Evolutionary conservation across 768 basidiomycete species (phyloP), one percentile per base, ranked within the genome.

Genomic region (Pseudohyphozyma bogoriensis): DNA sequence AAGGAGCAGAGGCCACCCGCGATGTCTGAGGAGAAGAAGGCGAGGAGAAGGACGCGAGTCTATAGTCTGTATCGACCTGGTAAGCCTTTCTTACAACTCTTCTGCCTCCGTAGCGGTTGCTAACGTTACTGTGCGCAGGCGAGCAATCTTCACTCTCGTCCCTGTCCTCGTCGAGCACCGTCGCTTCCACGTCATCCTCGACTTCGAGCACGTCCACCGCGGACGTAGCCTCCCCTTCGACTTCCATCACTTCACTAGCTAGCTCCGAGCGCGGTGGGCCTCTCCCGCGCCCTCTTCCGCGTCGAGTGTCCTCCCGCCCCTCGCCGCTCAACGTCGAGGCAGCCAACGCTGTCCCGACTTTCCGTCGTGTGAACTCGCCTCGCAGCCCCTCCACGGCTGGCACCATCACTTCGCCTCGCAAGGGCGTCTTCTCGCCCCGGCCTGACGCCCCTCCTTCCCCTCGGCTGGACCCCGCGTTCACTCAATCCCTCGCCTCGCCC

Each of bases 271-370:
- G 44, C 47, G 56, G 58, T 45, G 24, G 35, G 1, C n/a, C 51
- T 0, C 53, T 52, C 1, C 57, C 64, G 11, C 56, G 60, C 0
- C 64, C 55, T 0, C 28, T 31, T 8, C 64, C 64, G 26, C 59
- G 60, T 4, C 60, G 65, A 1, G 47, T 58, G 13, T 66, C 65
- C 0, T 66, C 65, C 2, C 57, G 60, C 29, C 65, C 65, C 1
- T 28, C 45, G 0, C 65, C 60, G 16, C 50, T 66, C 51, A 51
- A 66, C 28, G 55, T 66, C 46, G 51, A 24, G 12, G 65, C 58
- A 4, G 65, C 65, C 1, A 66, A 66, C 55, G 46, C 65, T 2
- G 3, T 57, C 37, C 8, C 51, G 3, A 18, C 36, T 24, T 7
- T 26, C 51, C 28, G 12, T 0, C 16, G 16, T 4, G 3, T 39